These are phyloP conservation scores for Lichenothelia convexa DNA, from an alignment of 495 filamentous ascomycete genomes.

Conservation along the genomic window DNA sequence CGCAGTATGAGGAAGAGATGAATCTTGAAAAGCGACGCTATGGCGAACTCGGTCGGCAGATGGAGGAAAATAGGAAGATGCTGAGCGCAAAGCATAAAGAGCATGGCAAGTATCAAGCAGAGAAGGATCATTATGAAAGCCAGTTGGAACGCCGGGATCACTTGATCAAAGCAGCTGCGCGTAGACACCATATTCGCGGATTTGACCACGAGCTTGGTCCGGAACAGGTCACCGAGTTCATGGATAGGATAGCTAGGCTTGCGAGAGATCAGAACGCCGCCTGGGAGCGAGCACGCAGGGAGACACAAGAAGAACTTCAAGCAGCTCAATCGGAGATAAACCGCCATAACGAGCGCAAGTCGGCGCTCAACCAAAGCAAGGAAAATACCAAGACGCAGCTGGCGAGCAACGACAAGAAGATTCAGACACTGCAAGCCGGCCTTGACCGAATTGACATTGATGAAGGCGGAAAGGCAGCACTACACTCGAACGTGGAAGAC, in stretches of 20 bases:
- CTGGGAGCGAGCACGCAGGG: constrained; percentile 52
- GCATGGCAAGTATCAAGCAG: constrained; percentile 64
- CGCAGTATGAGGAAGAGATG: constrained; percentile 41
- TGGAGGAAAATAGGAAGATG: constrained; percentile 36
- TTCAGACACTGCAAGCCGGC: constrained; percentile 39
- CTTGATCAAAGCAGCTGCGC: constrained; percentile 61
- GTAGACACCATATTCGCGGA: constrained; percentile 64
- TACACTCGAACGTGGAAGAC: constrained; percentile 56
- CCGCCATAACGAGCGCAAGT: constrained; percentile 48
- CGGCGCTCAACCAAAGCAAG: constrained; percentile 51
- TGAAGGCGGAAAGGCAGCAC: constrained; percentile 58
- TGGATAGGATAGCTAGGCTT: constrained; percentile 54
- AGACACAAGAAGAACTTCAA: constrained; percentile 51
- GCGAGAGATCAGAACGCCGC: constrained; percentile 58
- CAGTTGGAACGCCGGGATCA: constrained; percentile 48
- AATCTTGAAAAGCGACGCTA: constrained; percentile 42
- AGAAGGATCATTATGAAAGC: constrained; percentile 70
- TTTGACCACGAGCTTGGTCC: constrained; percentile 67
- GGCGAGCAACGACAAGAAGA: constrained; percentile 46
- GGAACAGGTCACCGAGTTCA: constrained; percentile 52
- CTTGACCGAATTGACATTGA: constrained; percentile 57
- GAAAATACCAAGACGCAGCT: constrained; percentile 50
- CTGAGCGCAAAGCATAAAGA: constrained; percentile 63
- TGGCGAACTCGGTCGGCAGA: constrained; percentile 40
- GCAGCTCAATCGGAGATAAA: constrained; percentile 46